Base-by-base conservation (phyloP, 257 asterid genomes). In the Plectranthus barbatus region DNA sequence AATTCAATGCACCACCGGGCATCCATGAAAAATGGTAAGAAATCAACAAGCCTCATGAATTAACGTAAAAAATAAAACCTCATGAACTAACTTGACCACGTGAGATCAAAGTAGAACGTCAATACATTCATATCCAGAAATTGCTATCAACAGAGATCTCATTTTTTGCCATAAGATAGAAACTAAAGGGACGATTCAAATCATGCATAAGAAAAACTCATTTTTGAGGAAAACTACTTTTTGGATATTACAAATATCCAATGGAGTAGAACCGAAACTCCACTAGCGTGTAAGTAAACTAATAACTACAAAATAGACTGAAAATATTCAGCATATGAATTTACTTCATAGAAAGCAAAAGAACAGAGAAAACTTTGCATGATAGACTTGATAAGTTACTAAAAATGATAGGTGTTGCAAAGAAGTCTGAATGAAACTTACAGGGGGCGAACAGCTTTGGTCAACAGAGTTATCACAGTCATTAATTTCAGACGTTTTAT, bases 371-470 rank as follows among this genome's bases (percentile, higher is more conserved):
- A 58, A 34, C 37, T 54, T 48, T 41, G 37, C 63, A 50, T n/a
- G 45, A 68, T 13, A 36, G 26, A 62, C 13, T 20, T 18, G 56
- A 19, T 13, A 42, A 61, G 50, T 29, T 40, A 48, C 17, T 26
- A 39, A 18, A 26, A 37, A 29, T 36, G 14, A 36, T 13, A 6
- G 62, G 24, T 34, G 39, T 4, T 24, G 31, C 14, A 18, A 36
- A 56, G 56, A 54, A n/a, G 33, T 19, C 3, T 11, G 44, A 54
- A 29, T 3, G 26, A 54, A 73, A 74, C 88, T 72, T 65, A 82
- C 88, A 54, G 77, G 72, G 37, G 21, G 72, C 9, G 80, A 64
- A 61, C 37, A 2, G 50, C 77, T 31, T 44, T 56, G 41, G 23
- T 56, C 26, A 61, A 31, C 73, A 64, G 80, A 73, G 53, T 67